These are phyloP conservation scores for Clonostachys rosea DNA, from an alignment of 2,329 filamentous ascomycete genomes.

Conservation along the genomic window DNA sequence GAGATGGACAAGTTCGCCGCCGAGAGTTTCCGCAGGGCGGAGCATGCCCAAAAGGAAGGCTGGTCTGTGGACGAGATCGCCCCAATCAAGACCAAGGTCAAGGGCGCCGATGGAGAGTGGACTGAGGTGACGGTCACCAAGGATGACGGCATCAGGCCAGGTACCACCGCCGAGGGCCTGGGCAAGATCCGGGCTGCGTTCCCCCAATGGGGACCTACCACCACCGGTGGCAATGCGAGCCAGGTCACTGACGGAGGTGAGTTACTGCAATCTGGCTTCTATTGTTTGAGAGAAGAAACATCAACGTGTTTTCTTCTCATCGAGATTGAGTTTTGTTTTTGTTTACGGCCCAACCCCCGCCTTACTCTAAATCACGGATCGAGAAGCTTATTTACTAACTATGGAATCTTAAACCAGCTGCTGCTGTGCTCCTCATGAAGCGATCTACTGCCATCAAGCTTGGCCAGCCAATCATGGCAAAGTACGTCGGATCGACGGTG, in stretches of 20 bases:
- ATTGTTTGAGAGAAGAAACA: neutral
- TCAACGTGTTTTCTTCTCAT: neutral
- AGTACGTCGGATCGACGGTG: slow-evolving; percentile 89
- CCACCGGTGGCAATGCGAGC: slow-evolving; percentile 88
- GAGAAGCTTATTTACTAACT: neutral
- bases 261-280: slow-evolving; percentile 11
- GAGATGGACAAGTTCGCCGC: slow-evolving; percentile 81
- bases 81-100: slow-evolving; percentile 76
- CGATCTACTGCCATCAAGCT: slow-evolving; percentile 82
- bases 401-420: slow-evolving; percentile 45
- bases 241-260: slow-evolving; percentile 88
- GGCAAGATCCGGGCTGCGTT: slow-evolving; percentile 87
- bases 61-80: slow-evolving; percentile 93
- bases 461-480: slow-evolving; percentile 86
- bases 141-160: slow-evolving; percentile 88
- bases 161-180: slow-evolving; percentile 80
- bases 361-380: neutral
- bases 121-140: slow-evolving; percentile 74
- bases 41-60: slow-evolving; percentile 84
- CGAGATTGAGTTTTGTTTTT: too few relatives aligned
- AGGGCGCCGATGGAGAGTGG: slow-evolving; percentile 76
- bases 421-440: slow-evolving; percentile 90
- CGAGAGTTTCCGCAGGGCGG: slow-evolving; percentile 83
- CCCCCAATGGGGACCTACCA: slow-evolving; percentile 79
- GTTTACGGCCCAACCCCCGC: too few relatives aligned